Base-by-base conservation (phyloP, 768 basidiomycete species). In the Boletus bicolor region DNA sequence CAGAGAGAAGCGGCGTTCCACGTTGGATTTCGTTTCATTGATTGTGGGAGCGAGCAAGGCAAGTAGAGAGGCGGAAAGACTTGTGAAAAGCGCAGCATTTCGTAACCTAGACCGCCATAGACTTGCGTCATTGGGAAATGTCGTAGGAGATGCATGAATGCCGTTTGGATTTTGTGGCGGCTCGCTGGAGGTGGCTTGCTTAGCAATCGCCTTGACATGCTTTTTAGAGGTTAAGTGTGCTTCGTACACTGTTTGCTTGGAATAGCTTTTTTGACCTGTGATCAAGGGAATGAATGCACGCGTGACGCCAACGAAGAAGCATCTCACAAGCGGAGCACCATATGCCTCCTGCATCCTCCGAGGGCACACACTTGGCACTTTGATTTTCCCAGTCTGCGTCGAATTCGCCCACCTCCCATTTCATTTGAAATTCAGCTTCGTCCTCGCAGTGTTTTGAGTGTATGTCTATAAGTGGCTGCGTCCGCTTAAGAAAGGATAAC, bases 211-310 rank as follows among this genome's bases (percentile, higher is more conserved):
- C 75, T 98, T 99, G 66, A 91, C 75, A 66, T 99, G 97, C 70
- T 93, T 98, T 77, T 95, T 98, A 21, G 94, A 96, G 2, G 86
- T 93, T 49, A 98, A 72, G 69, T 98, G 97, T 2, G 94, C 94
- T 58, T 97, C 91, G 69, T 94, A 99, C 9, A 99, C 97, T 0
- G 97, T 98, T 72, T 98, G 92, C 72, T 98, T 99, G 12, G 95
- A 83, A 72, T 98, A 98, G 54, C 82, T 77, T 69, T 95, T 97
- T 73, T 98, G 93, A 70, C 95, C 95, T 98, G 64, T 34, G 26
- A 32, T 37, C 34, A 43, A 55, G 54, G 37, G 37, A 44, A 49
- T 55, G 35, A 53, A 56, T 47, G 34, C 41, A 10, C 17, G 42
- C 49, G 44, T 35, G 44, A 34, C 11, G 0, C 53, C 19, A 49